Percentiles rank a stretch among this genome's conserved stretches.
These are phyloP conservation scores for Gentiana dahurica DNA, from an alignment of 257 asterid genomes.

Conservation along the genomic window DNA sequence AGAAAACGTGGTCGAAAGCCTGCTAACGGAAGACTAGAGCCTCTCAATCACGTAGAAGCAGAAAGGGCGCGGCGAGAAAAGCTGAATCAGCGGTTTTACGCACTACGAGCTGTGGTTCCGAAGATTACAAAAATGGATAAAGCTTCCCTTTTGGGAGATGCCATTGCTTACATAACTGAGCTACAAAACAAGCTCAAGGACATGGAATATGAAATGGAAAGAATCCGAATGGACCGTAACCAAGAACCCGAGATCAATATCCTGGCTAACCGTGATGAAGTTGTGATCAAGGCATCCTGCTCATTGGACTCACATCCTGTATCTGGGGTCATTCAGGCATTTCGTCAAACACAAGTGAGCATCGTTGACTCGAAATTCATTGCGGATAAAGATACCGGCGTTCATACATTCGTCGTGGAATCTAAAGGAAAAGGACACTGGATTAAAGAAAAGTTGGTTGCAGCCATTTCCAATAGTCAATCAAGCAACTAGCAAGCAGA, in stretches of 20 bases:
- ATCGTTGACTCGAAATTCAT: conserved; percentile 52
- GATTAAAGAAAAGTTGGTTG: conserved; percentile 64
- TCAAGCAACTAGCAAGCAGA: conserved; percentile 20
- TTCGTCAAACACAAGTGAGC: conserved; percentile 41
- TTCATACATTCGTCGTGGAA: conserved; percentile 70
- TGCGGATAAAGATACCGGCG: conserved; percentile 43
- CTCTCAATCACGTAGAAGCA: conserved; percentile 83
- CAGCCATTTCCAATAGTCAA: conserved; percentile 31
- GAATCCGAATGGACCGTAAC: conserved; percentile 27
- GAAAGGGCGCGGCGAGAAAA: conserved; percentile 87
- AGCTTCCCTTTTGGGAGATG: conserved; percentile 89
- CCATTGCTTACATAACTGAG: conserved; percentile 82
- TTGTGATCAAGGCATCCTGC: conserved; percentile 52
- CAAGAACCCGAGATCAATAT: conserved; percentile 28
- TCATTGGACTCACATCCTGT: conserved; percentile 62
- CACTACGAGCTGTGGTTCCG: conserved; percentile 77
- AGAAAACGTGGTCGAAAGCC: conserved; percentile 89
- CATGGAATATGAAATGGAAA: conserved; percentile 55
- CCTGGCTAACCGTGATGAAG: conserved; percentile 29
- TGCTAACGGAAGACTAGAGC: conserved; percentile 81
- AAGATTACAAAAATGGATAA: conserved; percentile 93
- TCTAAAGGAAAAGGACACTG: conserved; percentile 51
- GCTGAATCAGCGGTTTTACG: conserved; percentile 79
- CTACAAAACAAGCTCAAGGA: conserved; percentile 73
- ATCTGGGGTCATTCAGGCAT: conserved; percentile 48